These are phyloP conservation scores for Elsinoe perseae DNA, from an alignment of 2,329 filamentous ascomycete species.

Conservation along the genomic window DNA sequence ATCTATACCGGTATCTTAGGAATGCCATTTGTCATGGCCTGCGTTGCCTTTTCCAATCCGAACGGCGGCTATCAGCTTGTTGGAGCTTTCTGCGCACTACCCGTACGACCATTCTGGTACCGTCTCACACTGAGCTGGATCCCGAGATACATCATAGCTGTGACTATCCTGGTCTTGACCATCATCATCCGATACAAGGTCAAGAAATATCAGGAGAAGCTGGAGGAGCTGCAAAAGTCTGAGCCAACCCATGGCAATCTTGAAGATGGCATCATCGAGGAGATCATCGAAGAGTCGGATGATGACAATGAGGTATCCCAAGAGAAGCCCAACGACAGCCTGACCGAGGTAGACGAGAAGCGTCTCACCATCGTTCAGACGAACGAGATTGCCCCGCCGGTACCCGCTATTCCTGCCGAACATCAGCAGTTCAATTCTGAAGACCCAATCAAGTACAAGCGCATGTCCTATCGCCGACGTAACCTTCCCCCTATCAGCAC, in stretches of 20 bases:
- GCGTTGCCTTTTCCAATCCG: constrained; percentile 52
- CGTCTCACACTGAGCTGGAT: constrained; percentile 58
- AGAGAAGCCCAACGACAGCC: constrained; percentile 5
- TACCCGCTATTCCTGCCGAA: neutral
- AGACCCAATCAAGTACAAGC: neutral
- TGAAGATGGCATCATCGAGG: constrained; percentile 9
- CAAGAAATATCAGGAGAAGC: constrained; percentile 20
- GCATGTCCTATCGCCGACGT: constrained; percentile 13
- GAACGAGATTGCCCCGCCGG: neutral
- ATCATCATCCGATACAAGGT: constrained; percentile 46
- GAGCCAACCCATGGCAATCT: neutral
- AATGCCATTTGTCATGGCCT: constrained; percentile 51
- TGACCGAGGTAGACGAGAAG: constrained; percentile 1
- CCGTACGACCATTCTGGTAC: constrained; percentile 56
- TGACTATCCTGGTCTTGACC: constrained; percentile 26
- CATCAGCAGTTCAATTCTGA: constrained; percentile 11
- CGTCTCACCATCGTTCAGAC: neutral
- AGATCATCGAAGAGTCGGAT: constrained; percentile 12
- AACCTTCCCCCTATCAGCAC: constrained; percentile 12
- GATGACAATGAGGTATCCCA: neutral
- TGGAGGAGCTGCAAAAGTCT: constrained; percentile 6
- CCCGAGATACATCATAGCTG: constrained; percentile 58
- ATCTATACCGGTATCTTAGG: constrained; percentile 51
- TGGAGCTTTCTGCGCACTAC: constrained; percentile 60
- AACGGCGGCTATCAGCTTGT: constrained; percentile 49